These are phyloP conservation scores for Cyclospora cayetanensis DNA, from an alignment of 169 alveolate species.

Conservation along the genomic window DNA sequence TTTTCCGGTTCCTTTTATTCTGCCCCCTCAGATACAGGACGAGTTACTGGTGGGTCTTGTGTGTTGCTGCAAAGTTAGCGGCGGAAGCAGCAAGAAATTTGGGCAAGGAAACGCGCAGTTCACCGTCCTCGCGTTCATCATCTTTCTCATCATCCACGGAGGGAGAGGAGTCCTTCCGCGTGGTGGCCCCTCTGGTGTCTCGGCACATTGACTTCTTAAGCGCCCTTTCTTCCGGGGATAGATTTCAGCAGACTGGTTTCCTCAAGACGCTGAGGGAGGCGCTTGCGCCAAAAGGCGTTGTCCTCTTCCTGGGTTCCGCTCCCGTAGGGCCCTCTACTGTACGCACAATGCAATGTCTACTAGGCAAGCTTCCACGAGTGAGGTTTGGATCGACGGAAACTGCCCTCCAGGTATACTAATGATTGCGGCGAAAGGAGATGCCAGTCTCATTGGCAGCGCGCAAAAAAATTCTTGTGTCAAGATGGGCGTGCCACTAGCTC, in stretches of 20 bases:
- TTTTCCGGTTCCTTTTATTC: neutral
- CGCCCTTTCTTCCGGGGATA: neutral
- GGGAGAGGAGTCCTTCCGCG: constrained; percentile 5
- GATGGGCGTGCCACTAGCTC: too few relatives aligned
- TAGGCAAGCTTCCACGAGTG: constrained; percentile 75
- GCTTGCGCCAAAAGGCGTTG: neutral
- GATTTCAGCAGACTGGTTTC: neutral
- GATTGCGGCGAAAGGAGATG: neutral
- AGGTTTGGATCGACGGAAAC: constrained; percentile 81
- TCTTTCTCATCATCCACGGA: neutral
- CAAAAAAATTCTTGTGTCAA: too few relatives aligned
- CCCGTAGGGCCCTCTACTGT: constrained; percentile 71
- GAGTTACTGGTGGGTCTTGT: constrained; percentile 54
- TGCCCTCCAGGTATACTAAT: constrained; percentile 69
- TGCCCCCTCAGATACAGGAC: constrained; percentile 51
- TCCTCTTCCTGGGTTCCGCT: constrained; percentile 69
- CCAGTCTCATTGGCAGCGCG: too few relatives aligned
- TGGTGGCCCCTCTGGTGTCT: constrained; percentile 65
- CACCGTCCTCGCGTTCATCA: neutral
- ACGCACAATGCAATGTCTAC: neutral
- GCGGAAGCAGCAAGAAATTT: neutral
- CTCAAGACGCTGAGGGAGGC: neutral
- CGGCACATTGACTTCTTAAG: constrained; percentile 67
- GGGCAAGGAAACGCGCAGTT: neutral
- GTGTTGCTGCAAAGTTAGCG: neutral